Base-by-base conservation (phyloP, 495 filamentous ascomycete genomes). In the Cercophora newfieldiana region DNA sequence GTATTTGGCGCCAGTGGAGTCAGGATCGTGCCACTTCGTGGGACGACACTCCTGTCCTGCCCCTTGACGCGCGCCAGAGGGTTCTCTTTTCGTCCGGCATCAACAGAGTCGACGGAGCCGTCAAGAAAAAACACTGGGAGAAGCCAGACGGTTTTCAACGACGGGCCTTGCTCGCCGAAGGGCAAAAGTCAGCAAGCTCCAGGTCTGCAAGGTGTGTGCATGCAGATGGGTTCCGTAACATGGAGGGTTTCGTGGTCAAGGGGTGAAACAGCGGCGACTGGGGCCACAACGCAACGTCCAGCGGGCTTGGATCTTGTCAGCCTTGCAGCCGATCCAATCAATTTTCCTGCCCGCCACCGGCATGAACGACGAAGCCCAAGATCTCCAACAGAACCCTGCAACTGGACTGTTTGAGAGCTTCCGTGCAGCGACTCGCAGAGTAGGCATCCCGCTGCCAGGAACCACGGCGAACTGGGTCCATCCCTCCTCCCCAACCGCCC, bases 241-340 rank as follows among this genome's bases (percentile, higher is more conserved):
- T 16, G 12, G 12, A 2, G 5, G 6, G 21, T 24, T 24, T 53
- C 25, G 50, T 19, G 50, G 48, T 51, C 48, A 51, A 51, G 48
- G 59, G 21, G 68, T 76, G 77, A 79, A 79, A 79, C 77, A 69
- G 47, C 29, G 63, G 55, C 33, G 69, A 68, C 64, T 50, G 63
- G 67, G 71, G 73, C 44, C 48, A 1, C 67, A 66, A 53, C 60
- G 68, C 69, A 69, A 58, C 67, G 56, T 61, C 60, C 31, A 26
- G 30, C 64, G 66, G 63, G 26, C 50, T 50, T 61, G 62, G 30
- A 33, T 60, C 59, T 50, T 69, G 69, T 67, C 72, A 76, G 75
- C 74, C 76, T 78, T 71, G 76, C 67, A 28, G 10, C 18, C 29
- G 48, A 22, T 8, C 76, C 76, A 77, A 76, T 76, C 59, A 53